A percentile compares a stretch with the other conserved stretches of the same genome.
phyloP scores from a whole-genome alignment of 2,329 filamentous ascomycete genomes.

The Penicillium palitans region DNA sequence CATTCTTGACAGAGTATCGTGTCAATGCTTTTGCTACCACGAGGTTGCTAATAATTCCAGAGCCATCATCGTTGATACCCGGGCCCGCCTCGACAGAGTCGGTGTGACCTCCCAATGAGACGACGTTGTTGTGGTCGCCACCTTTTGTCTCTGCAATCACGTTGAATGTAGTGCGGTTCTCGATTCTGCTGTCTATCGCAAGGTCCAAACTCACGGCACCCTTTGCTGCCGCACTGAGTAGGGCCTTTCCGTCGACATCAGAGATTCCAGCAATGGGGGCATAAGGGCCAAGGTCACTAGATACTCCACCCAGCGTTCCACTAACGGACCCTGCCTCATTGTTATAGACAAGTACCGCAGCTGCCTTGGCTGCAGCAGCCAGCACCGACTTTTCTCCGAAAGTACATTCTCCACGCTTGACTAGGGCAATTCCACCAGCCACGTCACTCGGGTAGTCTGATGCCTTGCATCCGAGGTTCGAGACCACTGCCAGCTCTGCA shows the following conservation, averaged over 20 bases:
- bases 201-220: constrained; percentile 40
- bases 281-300: constrained; percentile 38
- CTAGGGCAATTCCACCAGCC: constrained; percentile 66
- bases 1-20: constrained; percentile 72
- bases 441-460: constrained; percentile 62
- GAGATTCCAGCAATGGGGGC: constrained; percentile 66
- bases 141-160: constrained; percentile 61
- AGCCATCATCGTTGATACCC: constrained; percentile 78
- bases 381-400: constrained; percentile 71
- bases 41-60: constrained; percentile 62
- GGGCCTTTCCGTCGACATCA: constrained; percentile 57
- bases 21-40: constrained; percentile 62
- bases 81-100: constrained; percentile 63
- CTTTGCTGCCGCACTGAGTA: constrained; percentile 55
- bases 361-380: constrained; percentile 68
- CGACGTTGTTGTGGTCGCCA: constrained; percentile 60
- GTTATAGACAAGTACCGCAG: constrained; percentile 74
- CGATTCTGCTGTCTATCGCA: constrained; percentile 46
- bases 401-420: constrained; percentile 67
- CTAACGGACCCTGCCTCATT: constrained; percentile 62
- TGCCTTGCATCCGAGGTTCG: constrained; percentile 63
- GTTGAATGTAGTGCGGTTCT: constrained; percentile 55
- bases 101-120: constrained; percentile 61
- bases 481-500: constrained; percentile 56
- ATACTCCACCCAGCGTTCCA: constrained; percentile 67